phyloP scores from a whole-genome alignment of 257 asterid genomes.

The Gardenia jasminoides region DNA sequence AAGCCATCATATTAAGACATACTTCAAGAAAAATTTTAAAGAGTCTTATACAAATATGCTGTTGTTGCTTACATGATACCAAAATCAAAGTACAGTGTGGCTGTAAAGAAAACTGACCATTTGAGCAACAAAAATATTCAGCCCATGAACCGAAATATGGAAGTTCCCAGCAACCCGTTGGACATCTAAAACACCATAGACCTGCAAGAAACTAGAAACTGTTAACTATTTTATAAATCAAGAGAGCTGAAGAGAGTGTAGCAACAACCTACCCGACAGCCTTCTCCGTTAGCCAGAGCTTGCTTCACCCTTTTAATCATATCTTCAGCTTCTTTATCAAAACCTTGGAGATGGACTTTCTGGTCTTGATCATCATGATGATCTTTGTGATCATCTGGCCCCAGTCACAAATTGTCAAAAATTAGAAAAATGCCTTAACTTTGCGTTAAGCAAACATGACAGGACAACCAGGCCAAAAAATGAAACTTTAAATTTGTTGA shows the following conservation, averaged over 20 bases:
- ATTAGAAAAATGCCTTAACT: background rate
- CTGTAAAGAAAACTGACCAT: conserved; percentile 40
- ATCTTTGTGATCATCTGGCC: conserved; percentile 73
- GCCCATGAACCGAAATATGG: conserved; percentile 94
- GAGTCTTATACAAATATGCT: too few relatives aligned
- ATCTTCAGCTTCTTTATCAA: conserved; percentile 81
- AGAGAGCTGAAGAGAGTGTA: conserved; percentile 11
- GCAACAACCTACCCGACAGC: conserved; percentile 73
- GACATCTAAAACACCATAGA: conserved; percentile 90
- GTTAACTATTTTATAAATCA: conserved; percentile 19
- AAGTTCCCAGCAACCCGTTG: conserved; percentile 99
- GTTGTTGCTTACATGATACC: too few relatives aligned
- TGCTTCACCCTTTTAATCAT: conserved; percentile 83
- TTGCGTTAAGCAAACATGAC: background rate
- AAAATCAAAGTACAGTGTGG: background rate
- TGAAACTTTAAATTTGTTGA: background rate
- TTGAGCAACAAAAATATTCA: conserved; percentile 93
- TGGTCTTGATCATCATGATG: conserved; percentile 61
- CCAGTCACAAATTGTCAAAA: conserved; percentile 3
- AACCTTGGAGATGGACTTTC: conserved; percentile 58
- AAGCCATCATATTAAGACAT: background rate
- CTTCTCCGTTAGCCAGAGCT: conserved; percentile 81
- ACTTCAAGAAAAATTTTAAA: too few relatives aligned
- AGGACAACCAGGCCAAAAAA: background rate
- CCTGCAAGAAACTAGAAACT: conserved; percentile 46